Conservation (phyloP, 2,329 filamentous ascomycete species). For the Colletotrichum limetticola region DNA sequence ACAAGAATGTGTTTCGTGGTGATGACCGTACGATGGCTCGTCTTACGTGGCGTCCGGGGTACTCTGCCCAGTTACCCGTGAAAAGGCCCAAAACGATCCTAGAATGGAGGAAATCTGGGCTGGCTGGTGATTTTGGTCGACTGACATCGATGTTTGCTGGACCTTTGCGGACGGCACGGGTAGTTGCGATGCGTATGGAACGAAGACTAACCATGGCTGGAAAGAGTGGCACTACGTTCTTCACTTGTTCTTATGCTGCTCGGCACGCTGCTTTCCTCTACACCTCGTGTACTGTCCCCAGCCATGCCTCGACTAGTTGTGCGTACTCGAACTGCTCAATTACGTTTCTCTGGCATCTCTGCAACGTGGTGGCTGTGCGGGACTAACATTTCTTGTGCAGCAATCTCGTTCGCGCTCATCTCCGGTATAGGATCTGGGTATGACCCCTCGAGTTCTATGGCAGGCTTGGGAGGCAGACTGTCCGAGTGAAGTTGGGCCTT, state of each 20-base stretch:
- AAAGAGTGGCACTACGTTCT: background rate
- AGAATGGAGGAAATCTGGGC: background rate
- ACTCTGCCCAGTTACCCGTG: background rate
- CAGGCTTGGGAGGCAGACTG: background rate
- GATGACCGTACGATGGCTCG: background rate
- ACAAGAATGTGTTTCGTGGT: background rate
- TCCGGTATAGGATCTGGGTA: background rate
- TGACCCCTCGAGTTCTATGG: background rate
- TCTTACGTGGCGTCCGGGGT: background rate
- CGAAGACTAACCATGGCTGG: background rate
- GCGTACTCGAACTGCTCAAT: background rate
- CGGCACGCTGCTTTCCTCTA: background rate
- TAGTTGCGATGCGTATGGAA: background rate
- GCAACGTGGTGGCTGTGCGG: background rate
- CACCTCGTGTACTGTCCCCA: background rate
- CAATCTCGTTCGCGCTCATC: background rate
- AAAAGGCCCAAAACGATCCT: background rate
- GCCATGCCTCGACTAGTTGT: background rate
- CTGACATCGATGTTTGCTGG: background rate
- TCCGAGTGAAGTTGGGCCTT: constrained; percentile 7
- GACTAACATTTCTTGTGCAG: background rate
- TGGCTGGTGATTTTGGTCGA: background rate
- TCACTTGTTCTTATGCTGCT: background rate
- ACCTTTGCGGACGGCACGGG: background rate
- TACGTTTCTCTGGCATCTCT: background rate